Evolutionary conservation across 2,329 filamentous ascomycete genomes (phyloP).

Genomic region (Clonostachys chloroleuca): DNA sequence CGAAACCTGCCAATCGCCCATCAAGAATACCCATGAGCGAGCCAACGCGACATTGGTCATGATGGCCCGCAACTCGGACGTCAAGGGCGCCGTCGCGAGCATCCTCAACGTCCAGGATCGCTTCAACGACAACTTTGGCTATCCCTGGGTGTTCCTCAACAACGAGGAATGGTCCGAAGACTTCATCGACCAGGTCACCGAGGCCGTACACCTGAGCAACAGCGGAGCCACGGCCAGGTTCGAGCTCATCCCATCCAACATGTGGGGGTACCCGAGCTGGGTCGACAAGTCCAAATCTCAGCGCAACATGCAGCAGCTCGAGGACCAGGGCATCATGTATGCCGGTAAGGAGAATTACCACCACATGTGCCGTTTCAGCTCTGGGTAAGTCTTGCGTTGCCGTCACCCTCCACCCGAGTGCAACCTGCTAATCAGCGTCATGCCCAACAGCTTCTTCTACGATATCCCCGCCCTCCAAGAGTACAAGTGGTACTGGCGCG

Average conservation of each 20-base stretch:
- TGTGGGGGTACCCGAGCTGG: constrained; percentile 34
- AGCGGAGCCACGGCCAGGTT: constrained; percentile 19
- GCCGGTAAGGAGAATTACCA: constrained; percentile 31
- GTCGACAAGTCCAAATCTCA: constrained; percentile 20
- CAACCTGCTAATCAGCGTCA: too few relatives aligned
- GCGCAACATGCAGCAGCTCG: constrained; percentile 23
- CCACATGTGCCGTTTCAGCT: constrained; percentile 37
- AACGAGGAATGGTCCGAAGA: constrained; percentile 32
- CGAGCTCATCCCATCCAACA: constrained; percentile 30
- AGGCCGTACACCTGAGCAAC: constrained; percentile 24
- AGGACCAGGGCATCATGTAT: constrained; percentile 24
- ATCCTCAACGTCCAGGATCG: constrained; percentile 33
- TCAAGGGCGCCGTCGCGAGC: constrained; percentile 28
- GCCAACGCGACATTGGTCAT: constrained; percentile 40
- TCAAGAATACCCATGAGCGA: constrained; percentile 19
- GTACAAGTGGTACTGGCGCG: constrained; percentile 42
- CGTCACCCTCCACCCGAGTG: too few relatives aligned
- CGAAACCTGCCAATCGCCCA: constrained; percentile 31
- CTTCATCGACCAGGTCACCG: constrained; percentile 29
- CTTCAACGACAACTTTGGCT: constrained; percentile 42
- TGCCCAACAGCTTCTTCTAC: constrained; percentile 30
- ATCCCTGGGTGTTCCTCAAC: constrained; percentile 41
- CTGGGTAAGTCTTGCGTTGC: constrained; percentile 23
- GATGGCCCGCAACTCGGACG: constrained; percentile 38
- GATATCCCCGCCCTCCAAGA: constrained; percentile 29